Conservation (phyloP, 129 eudicot genomes). For the Tanacetum coccineum region DNA sequence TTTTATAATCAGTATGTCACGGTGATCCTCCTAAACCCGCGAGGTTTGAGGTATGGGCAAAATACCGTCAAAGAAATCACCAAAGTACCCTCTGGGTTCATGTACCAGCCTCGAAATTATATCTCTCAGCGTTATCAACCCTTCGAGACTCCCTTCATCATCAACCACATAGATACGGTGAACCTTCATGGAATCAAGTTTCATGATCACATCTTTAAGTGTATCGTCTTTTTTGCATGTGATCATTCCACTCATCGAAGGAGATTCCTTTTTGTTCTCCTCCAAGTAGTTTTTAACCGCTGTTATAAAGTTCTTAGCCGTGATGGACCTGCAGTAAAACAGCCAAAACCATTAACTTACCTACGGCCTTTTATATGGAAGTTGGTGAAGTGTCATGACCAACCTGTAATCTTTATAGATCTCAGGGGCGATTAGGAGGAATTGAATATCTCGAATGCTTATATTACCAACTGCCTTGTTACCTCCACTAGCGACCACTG, state of each 20-base stretch:
- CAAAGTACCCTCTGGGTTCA: conserved; percentile 92
- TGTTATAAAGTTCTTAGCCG: conserved; percentile 79
- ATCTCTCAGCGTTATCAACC: conserved; percentile 88
- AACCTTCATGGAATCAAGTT: conserved; percentile 75
- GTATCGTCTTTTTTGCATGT: conserved; percentile 64
- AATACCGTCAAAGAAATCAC: conserved; percentile 93
- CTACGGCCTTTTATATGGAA: background rate
- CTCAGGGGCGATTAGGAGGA: conserved; percentile 78
- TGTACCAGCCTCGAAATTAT: conserved; percentile 89
- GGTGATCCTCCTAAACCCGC: conserved; percentile 45
- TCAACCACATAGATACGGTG: conserved; percentile 83
- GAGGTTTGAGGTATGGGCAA: conserved; percentile 77
- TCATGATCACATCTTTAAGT: conserved; percentile 65
- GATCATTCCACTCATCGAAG: conserved; percentile 58
- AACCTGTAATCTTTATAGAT: conserved; percentile 91
- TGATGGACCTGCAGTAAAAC: conserved; percentile 65
- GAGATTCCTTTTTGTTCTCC: conserved; percentile 42
- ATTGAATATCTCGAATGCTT: conserved; percentile 86
- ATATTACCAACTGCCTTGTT: conserved; percentile 79
- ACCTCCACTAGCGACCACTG: conserved; percentile 65
- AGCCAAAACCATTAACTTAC: conserved; percentile 8
- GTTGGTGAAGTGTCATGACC: conserved; percentile 7
- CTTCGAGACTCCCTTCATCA: conserved; percentile 61
- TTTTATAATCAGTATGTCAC: background rate
- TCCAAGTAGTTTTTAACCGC: conserved; percentile 61